Evolutionary conservation across 148 eudicot species (phyloP).

Genomic region (Chenopodium berlandieri): DNA sequence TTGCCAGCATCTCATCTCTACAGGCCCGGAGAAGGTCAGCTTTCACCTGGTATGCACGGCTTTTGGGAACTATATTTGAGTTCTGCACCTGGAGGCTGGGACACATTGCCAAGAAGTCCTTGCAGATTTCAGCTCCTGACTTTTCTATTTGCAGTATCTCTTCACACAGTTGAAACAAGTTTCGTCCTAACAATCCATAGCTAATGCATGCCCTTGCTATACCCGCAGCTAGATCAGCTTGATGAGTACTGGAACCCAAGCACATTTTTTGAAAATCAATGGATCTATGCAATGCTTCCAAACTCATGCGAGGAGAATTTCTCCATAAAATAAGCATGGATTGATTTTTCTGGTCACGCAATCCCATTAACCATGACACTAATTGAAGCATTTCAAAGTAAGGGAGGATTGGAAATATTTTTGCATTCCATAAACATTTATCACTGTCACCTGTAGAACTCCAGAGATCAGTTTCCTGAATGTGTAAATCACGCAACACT

Average conservation of each 20-base stretch:
- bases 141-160: conserved; percentile 72
- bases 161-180: conserved; percentile 77
- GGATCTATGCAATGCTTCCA: conserved; percentile 87
- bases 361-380: conserved; percentile 90
- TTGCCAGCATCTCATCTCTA: conserved; percentile 49
- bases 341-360: conserved; percentile 41
- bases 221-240: conserved; percentile 85
- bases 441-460: conserved; percentile 34
- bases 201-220: conserved; percentile 80
- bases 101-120: conserved; percentile 61
- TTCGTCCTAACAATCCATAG: conserved; percentile 87
- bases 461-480: conserved; percentile 82
- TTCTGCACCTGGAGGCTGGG: conserved; percentile 60
- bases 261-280: conserved; percentile 87
- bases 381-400: conserved; percentile 78
- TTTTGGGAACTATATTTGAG: conserved; percentile 72
- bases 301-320: conserved; percentile 64
- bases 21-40: conserved; percentile 85
- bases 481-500: conserved; percentile 64
- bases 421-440: conserved; percentile 95
- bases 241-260: conserved; percentile 69
- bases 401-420: conserved; percentile 70
- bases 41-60: conserved; percentile 88
- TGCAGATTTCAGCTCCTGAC: conserved; percentile 63
- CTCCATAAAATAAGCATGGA: conserved; percentile 55